Base-by-base conservation (phyloP, 208 protist species). In the Balamuthia mandrillaris region DNA sequence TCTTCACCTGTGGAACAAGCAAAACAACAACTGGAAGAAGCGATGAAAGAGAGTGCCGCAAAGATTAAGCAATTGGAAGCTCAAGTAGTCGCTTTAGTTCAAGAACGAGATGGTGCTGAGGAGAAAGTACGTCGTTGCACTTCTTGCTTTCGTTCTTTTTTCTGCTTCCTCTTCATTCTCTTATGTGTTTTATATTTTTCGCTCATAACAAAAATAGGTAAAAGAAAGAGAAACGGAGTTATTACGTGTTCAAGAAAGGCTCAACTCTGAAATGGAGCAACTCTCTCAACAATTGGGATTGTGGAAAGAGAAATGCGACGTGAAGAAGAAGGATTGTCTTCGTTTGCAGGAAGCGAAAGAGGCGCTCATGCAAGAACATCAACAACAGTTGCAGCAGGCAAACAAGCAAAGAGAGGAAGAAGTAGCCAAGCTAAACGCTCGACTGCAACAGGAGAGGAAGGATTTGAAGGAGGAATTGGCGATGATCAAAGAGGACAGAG, bases 321-420 rank as follows among this genome's bases (percentile, higher is more conserved):
- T 75, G 35, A 75, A 75, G 66, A 37, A 75, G 1, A 75, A 6
- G 42, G 52, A 75, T 44, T 75, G 52, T 18, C 27, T 75, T 18
- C 66, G 66, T 2, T 44, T 75, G 35, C 66, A 75, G 21, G 66
- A 75, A 44, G 66, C 47, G 66, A 75, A 54, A 18, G 52, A 75
- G 41, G 66, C 47, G 12, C 66, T 75, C 39, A 31, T 27, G 7
- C 41, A 70, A 37, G 27, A 31, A n/a, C 61, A 70, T 37, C 4
- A 18, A 27, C 3, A 18, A 21, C 35, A 70, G 35, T 4, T 70
- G 61, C 35, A 70, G 35, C 35, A 35, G 61, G 35, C 35, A 21
- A 37, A 31, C 31, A 41, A 4, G 61, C 35, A 70, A 27, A 31
- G 61, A 7, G 2, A 18, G 31, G 61, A 70, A 27, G 61, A 70